Base-by-base conservation (phyloP, 2,329 filamentous ascomycete species). In the Colletotrichum truncatum region DNA sequence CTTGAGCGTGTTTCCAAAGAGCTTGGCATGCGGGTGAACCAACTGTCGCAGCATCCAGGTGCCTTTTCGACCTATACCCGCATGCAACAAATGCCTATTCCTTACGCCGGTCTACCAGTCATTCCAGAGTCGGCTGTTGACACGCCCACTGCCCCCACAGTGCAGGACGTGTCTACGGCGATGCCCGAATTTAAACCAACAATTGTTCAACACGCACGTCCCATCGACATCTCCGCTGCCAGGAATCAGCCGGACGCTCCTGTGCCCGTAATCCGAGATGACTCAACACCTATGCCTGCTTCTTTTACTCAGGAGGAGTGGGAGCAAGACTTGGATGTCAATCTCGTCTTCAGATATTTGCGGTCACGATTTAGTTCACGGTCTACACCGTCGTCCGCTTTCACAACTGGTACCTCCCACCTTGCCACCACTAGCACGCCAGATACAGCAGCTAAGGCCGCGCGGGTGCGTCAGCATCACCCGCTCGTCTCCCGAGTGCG, bases 241-340 rank as follows among this genome's bases (percentile, higher is more conserved):
- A 72, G 67, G 43, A 61, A 67, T 3, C 72, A 72, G 30, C 21
- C 21, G 18, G 68, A 68, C 23, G 58, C 46, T 46, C 54, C 59
- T 18, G 49, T 43, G n/a, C 32, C 46, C 12, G n/a, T 46, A 36
- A 48, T 23, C 41, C 53, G 51, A 34, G 58, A 66, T 56, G 66
- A 68, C 34, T 48, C 53, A 53, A 59, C 59, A 6, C 46, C 57
- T n/a, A 21, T 58, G 26, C 41, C 67, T 16, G 70, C 69, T 4
- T 67, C 76, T 0, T 89, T 89, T 67, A 87, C 85, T 1, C 84
- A 93, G 71, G 92, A 96, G 34, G 96, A 97, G 74, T 99, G 96
- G 96, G 94, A 98, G 78, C 90, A 91, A 66, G 93, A 97, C 57
- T 85, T 98, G 5, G 94, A 98, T 73, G 88, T 98, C 69, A 92